These are phyloP conservation scores for Crithidia bombi DNA, from an alignment of 208 protist species.

Conservation along the genomic window DNA sequence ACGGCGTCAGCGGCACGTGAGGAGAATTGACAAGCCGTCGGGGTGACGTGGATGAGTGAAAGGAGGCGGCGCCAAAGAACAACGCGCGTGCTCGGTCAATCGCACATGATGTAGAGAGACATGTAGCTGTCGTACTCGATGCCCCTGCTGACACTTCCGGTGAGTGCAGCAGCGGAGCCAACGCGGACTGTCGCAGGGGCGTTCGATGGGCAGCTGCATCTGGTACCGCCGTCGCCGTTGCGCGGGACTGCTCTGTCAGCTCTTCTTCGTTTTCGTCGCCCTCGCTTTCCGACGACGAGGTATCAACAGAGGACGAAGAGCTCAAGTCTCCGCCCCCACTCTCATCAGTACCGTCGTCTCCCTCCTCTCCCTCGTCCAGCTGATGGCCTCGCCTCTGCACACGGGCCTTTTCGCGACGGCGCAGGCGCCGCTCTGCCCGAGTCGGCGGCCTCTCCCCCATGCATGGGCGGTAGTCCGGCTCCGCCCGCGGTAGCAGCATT, in stretches of 20 bases:
- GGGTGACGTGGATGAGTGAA: conserved; percentile 64
- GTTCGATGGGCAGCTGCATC: no score
- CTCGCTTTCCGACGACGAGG: neutral
- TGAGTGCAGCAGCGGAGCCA: neutral
- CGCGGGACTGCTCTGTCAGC: neutral
- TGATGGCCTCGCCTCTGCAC: neutral
- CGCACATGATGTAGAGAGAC: conserved; percentile 35
- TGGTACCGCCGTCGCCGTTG: no score
- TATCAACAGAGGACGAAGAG: neutral
- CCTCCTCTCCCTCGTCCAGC: neutral
- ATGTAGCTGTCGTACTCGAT: neutral
- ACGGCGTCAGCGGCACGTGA: conserved; percentile 52
- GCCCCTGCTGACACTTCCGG: neutral
- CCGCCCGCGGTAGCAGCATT: conserved; percentile 57
- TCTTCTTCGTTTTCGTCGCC: neutral
- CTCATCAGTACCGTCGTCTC: neutral
- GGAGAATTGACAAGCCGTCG: conserved; percentile 59
- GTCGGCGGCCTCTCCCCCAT: conserved; percentile 33
- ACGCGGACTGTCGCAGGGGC: neutral
- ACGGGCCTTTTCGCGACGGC: conserved; percentile 11
- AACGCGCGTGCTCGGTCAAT: conserved; percentile 63
- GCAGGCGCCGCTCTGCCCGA: conserved; percentile 6
- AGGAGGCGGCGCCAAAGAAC: conserved; percentile 71
- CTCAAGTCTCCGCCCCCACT: neutral
- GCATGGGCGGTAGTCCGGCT: conserved; percentile 66